phyloP scores from a whole-genome alignment of 768 basidiomycete species.

The Neoboletus magnificus region DNA sequence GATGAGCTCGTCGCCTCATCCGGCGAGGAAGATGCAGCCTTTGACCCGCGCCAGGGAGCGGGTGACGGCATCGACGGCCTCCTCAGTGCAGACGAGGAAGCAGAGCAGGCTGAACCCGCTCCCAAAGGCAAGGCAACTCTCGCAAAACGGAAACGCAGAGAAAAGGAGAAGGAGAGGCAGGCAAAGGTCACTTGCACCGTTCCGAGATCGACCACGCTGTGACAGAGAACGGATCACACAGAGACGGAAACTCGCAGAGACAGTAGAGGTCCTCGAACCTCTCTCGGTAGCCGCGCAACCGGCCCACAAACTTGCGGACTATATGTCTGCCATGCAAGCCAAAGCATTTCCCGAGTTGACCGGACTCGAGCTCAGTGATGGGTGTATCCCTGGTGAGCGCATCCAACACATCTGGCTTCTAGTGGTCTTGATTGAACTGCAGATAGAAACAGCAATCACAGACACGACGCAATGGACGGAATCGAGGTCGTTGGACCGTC shows the following conservation, averaged over 20 bases:
- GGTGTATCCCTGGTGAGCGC: conserved; percentile 69
- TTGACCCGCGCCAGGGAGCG: conserved; percentile 26
- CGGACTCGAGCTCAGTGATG: conserved; percentile 75
- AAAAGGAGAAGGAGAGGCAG: conserved; percentile 71
- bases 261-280: conserved; percentile 34
- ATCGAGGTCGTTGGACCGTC: conserved; percentile 64
- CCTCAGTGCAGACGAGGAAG: conserved; percentile 46
- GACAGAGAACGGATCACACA: conserved; percentile 27
- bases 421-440: conserved; percentile 45
- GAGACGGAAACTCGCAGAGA: conserved; percentile 64
- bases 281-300: conserved; percentile 55
- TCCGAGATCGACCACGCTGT: neutral
- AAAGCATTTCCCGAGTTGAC: conserved; percentile 69
- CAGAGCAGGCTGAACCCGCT: conserved; percentile 32
- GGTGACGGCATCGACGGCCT: conserved; percentile 38
- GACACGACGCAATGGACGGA: conserved; percentile 76
- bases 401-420: neutral
- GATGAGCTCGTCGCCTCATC: conserved; percentile 66
- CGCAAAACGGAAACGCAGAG: conserved; percentile 69
- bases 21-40: conserved; percentile 46
- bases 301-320: conserved; percentile 55
- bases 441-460: conserved; percentile 68
- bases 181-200: conserved; percentile 50
- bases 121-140: conserved; percentile 18
- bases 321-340: conserved; percentile 62